phyloP scores from a whole-genome alignment of 495 filamentous ascomycete species.

The Penicillium pulvis region DNA sequence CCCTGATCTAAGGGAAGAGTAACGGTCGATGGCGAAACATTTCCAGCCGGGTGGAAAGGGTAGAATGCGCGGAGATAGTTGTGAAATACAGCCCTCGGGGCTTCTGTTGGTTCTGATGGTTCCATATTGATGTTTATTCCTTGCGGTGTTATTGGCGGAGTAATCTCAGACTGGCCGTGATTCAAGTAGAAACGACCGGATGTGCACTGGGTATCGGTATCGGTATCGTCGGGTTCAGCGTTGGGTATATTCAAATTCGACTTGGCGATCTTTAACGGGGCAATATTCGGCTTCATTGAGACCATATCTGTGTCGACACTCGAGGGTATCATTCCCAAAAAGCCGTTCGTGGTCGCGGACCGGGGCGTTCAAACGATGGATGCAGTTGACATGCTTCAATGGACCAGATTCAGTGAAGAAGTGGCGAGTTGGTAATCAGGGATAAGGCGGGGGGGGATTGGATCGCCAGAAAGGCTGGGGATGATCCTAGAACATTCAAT shows the following conservation, averaged over 20 bases:
- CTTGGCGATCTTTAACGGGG: constrained; percentile 74
- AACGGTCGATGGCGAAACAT: constrained; percentile 73
- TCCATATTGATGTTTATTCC: constrained; percentile 50
- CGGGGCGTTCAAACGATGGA: constrained; percentile 33
- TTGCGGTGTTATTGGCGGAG: constrained; percentile 73
- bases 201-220: constrained; percentile 14
- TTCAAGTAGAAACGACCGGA: constrained; percentile 33
- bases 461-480: constrained; percentile 30
- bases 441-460: constrained; percentile 19
- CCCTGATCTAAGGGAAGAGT: constrained; percentile 86
- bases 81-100: constrained; percentile 72
- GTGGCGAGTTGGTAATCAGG: constrained; percentile 17
- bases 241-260: constrained; percentile 50
- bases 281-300: constrained; percentile 57
- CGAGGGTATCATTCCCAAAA: neutral
- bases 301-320: constrained; percentile 33
- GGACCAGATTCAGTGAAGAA: constrained; percentile 10
- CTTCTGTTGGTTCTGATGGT: constrained; percentile 45
- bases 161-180: constrained; percentile 54
- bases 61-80: constrained; percentile 97
- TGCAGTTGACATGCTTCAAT: constrained; percentile 39
- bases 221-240: constrained; percentile 22
- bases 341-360: constrained; percentile 37
- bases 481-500: constrained; percentile 28
- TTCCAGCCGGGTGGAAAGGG: constrained; percentile 79